A percentile compares a stretch with the other conserved stretches of the same genome.
Evolutionary conservation across 306 rosid genomes (phyloP).

Genomic region (Prunus dulcis): DNA sequence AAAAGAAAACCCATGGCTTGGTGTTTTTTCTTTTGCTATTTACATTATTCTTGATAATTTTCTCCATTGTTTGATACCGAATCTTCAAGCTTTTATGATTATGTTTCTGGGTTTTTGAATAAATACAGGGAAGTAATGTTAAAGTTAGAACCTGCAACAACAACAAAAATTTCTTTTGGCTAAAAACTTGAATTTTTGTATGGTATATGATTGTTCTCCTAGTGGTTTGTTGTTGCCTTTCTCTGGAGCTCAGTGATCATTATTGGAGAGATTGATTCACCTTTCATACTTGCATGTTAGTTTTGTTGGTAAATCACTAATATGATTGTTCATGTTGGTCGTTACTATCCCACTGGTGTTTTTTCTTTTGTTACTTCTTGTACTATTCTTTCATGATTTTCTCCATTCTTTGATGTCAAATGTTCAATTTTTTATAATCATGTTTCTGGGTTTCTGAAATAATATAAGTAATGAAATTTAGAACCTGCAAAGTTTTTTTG

Average conservation of each 20-base stretch:
- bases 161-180: too few relatives aligned
- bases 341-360: background rate
- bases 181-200: too few relatives aligned
- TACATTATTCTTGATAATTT: background rate
- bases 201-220: too few relatives aligned
- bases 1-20: background rate
- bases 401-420: background rate
- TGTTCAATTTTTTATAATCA: conserved; percentile 5
- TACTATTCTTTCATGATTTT: background rate
- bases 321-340: too few relatives aligned
- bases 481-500: background rate
- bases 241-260: too few relatives aligned
- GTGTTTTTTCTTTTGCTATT: background rate
- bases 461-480: background rate
- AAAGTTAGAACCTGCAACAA: too few relatives aligned
- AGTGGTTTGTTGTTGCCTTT: too few relatives aligned
- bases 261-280: too few relatives aligned
- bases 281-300: too few relatives aligned
- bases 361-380: background rate
- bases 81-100: background rate
- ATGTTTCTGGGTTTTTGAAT: too few relatives aligned
- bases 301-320: too few relatives aligned
- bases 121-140: too few relatives aligned
- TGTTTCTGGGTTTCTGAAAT: conserved; percentile 23
- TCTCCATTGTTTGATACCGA: background rate